Evolutionary conservation across 495 filamentous ascomycete species (phyloP), one percentile per base, ranked within the genome.

Genomic region (Neurospora discreta): DNA sequence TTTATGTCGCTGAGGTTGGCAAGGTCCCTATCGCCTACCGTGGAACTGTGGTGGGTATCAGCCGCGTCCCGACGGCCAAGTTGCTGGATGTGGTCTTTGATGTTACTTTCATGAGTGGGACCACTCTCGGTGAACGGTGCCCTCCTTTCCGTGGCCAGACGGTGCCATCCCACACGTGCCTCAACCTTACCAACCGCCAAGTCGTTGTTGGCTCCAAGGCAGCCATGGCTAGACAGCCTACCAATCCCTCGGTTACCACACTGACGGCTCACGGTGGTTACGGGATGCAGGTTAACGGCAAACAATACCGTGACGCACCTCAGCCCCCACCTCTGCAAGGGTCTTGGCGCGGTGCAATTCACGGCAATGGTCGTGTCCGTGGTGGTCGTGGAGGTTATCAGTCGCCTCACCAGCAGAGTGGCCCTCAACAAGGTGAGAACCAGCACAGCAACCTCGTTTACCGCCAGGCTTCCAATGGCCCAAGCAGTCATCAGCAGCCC

Each of bases 121-220:
- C 93, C 0, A 93, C 91, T 0, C 86, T 99, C 15, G 90, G 91
- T 71, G 93, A 92, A 33, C 89, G 96, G 33, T 98, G 96, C 80
- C 92, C 93, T n/a, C 92, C 92, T 7, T 98, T 98, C 89, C 89
- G 96, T 43, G 96, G 96, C 44, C 94, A 95, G 78, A 98, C 96
- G 0, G 93, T 99, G 11, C 88, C 92, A 2, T 85, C 89, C 20
- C 88, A 89, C 11, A 90, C 92, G 1, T 92, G 97, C 26, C 89
- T 99, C 18, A 99, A 99, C 79, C 79, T 98, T 43, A 90, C 90
- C 9, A 85, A 94, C 74, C 88, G 87, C 71, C 96, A 98, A 81
- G 85, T 97, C 52, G 84, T 96, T 68, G 89, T 91, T 52, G 88
- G 83, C 68, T 92, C 92, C 16, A 89, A 90, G 70, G 92, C 93